Percentiles rank a stretch among this genome's conserved stretches.
phyloP scores from a whole-genome alignment of 176 grass and related monocot species.

The Areca catechu region DNA sequence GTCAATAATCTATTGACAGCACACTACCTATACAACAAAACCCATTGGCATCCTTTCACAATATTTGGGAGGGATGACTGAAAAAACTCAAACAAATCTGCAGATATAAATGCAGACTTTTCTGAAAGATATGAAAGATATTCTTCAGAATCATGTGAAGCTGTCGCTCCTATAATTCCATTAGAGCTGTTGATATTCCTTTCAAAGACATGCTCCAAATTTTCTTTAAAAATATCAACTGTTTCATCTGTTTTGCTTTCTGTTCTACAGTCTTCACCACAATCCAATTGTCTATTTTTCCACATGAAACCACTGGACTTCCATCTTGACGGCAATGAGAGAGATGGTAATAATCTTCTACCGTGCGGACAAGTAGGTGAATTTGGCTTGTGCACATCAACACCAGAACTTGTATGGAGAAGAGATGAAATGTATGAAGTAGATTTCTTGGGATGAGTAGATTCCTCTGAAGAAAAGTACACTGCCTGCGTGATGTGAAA shows the following conservation, averaged over 20 bases:
- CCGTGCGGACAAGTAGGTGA: constrained; percentile 1
- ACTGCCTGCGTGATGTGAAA: constrained; percentile 23
- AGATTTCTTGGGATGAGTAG: constrained; percentile 32
- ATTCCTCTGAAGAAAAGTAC: constrained; percentile 29
- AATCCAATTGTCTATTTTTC: constrained; percentile 28
- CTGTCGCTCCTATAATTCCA: constrained; percentile 31
- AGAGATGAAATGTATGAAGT: constrained; percentile 47
- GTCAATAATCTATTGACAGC: constrained; percentile 1
- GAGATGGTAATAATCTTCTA: constrained; percentile 34
- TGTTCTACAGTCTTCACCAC: constrained; percentile 38
- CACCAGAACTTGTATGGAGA: constrained; percentile 23
- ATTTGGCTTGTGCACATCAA: constrained; percentile 10
- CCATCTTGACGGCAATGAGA: constrained; percentile 46
- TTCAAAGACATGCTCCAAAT: constrained; percentile 13
- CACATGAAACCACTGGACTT: constrained; percentile 21
- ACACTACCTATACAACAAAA: constrained; percentile 81
- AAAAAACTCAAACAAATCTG: constrained; percentile 64
- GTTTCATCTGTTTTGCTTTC: constrained; percentile 39
- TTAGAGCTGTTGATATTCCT: constrained; percentile 17
- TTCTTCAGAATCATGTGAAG: constrained; percentile 9
- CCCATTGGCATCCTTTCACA: constrained; percentile 78
- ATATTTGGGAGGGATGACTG: constrained; percentile 73
- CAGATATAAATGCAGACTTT: constrained; percentile 65
- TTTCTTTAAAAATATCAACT: constrained; percentile 22
- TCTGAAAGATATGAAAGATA: constrained; percentile 51